Evolutionary conservation across 768 basidiomycete genomes (phyloP).

Genomic region (Tricholoma sp.): DNA sequence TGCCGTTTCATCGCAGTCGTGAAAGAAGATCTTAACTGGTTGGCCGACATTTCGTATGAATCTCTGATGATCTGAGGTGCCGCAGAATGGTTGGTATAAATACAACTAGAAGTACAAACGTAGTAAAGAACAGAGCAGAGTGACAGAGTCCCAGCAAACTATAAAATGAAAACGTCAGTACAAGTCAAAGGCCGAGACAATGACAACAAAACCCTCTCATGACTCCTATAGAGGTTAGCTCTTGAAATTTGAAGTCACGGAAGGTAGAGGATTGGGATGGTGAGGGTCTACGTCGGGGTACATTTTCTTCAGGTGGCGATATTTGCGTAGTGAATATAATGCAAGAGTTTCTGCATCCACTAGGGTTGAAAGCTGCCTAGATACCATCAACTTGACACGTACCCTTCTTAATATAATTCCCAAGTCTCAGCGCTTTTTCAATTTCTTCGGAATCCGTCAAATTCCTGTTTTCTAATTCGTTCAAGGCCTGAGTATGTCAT

Average conservation of each 20-base stretch:
- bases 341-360: slow-evolving; percentile 67
- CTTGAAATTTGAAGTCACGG: not conserved
- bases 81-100: not conserved
- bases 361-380: not conserved
- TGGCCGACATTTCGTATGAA: too few species aligned
- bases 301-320: slow-evolving; percentile 71
- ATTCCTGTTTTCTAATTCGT: slow-evolving; percentile 54
- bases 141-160: not conserved
- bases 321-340: slow-evolving; percentile 77
- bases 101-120: not conserved
- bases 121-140: not conserved
- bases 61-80: not conserved
- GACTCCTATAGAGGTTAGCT: not conserved
- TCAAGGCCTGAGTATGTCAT: not conserved
- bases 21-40: not conserved
- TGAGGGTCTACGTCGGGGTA: slow-evolving; percentile 40
- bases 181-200: not conserved
- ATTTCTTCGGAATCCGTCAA: slow-evolving; percentile 68
- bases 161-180: not conserved
- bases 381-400: slow-evolving; percentile 12
- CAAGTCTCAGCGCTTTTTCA: slow-evolving; percentile 67
- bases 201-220: not conserved
- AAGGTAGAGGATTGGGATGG: not conserved
- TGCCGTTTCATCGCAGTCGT: not conserved
- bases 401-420: slow-evolving; percentile 87